Conservation (phyloP, 352 stramenopile species). For the Saprolegnia parasitica region DNA sequence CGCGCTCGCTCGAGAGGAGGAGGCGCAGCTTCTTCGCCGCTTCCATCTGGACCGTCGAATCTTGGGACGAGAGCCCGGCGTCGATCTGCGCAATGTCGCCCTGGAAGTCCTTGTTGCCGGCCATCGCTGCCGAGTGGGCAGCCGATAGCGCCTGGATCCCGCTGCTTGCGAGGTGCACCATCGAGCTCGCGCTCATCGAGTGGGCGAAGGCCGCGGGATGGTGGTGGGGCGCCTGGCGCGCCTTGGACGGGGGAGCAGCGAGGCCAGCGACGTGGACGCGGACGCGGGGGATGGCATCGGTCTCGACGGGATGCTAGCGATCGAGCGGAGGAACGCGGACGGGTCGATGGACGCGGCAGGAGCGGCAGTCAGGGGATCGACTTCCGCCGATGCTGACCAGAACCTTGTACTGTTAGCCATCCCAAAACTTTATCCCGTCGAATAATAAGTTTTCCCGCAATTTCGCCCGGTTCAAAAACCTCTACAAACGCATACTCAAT, state of each 20-base stretch:
- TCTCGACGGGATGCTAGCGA: background rate
- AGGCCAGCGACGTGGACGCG: background rate
- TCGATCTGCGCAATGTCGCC: slow-evolving; percentile 81
- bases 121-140: background rate
- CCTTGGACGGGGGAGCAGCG: slow-evolving; percentile 8
- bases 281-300: background rate
- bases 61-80: slow-evolving; percentile 69
- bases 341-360: background rate
- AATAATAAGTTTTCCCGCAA: slow-evolving; percentile 1
- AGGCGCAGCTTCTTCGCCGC: slow-evolving; percentile 84
- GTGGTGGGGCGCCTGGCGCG: slow-evolving; percentile 18
- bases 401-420: slow-evolving; percentile 14
- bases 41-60: slow-evolving; percentile 76
- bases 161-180: slow-evolving; percentile 28
- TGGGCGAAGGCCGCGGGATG: slow-evolving; percentile 23
- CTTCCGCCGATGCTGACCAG: slow-evolving; percentile 26
- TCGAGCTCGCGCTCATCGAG: slow-evolving; percentile 27
- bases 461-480: background rate
- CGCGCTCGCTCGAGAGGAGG: slow-evolving; percentile 73
- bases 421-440: slow-evolving; percentile 3
- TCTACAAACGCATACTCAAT: background rate
- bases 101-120: slow-evolving; percentile 43
- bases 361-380: slow-evolving; percentile 25
- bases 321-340: background rate
- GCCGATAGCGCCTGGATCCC: slow-evolving; percentile 23